Evolutionary conservation across 2,329 filamentous ascomycete genomes (phyloP).

Genomic region (Apiospora hydei): DNA sequence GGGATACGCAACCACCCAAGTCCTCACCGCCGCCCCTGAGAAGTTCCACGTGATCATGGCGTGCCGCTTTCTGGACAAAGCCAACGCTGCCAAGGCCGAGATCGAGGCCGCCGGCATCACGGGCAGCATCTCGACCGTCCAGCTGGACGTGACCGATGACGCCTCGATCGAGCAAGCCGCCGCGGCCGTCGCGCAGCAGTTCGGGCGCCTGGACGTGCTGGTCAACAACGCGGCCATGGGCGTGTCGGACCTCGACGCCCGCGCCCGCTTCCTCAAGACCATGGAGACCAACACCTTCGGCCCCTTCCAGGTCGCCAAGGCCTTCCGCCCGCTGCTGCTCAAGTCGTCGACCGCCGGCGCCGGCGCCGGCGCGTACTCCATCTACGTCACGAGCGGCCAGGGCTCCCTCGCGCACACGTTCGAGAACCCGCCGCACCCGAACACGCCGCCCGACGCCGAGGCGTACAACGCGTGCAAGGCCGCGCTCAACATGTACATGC

Average conservation of each 20-base stretch:
- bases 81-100: constrained; percentile 40
- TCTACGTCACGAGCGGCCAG: constrained; percentile 57
- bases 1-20: constrained; percentile 50
- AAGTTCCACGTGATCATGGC: constrained; percentile 50
- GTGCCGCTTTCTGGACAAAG: constrained; percentile 47
- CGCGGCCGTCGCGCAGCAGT: constrained; percentile 49
- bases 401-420: constrained; percentile 41
- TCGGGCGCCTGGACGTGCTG: constrained; percentile 57
- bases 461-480: constrained; percentile 50
- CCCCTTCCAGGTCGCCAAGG: constrained; percentile 49
- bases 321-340: constrained; percentile 54
- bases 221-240: constrained; percentile 64
- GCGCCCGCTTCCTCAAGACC: constrained; percentile 52
- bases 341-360: constrained; percentile 53
- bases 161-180: constrained; percentile 57
- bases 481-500: constrained; percentile 57
- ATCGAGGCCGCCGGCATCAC: constrained; percentile 53
- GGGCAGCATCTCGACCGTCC: constrained; percentile 63
- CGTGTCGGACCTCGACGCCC: constrained; percentile 51
- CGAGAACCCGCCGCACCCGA: constrained; percentile 39
- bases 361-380: constrained; percentile 41
- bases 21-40: constrained; percentile 44
- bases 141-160: constrained; percentile 63
- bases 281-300: constrained; percentile 60
- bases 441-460: constrained; percentile 46